Conservation (phyloP, 768 basidiomycete genomes). For the Pisolithus microcarpus region DNA sequence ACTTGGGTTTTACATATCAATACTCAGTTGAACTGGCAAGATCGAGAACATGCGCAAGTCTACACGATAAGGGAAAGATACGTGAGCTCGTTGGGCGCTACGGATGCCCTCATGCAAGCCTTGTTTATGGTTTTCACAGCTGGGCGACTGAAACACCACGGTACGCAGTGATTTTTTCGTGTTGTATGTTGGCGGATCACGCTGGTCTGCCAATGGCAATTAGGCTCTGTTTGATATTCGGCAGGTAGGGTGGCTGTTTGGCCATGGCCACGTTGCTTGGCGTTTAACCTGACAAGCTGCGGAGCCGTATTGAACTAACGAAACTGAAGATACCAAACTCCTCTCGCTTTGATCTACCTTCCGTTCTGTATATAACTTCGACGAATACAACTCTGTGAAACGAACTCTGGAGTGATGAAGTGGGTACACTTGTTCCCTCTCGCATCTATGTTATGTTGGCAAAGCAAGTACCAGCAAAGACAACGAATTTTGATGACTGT, state of each 20-base stretch:
- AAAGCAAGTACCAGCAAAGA: too few species aligned
- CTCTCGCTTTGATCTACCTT: too few species aligned
- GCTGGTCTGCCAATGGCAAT: slow-evolving; percentile 1
- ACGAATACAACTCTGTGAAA: too few species aligned
- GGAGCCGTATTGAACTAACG: not conserved
- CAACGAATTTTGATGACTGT: too few species aligned
- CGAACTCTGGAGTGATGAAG: too few species aligned
- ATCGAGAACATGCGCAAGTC: not conserved
- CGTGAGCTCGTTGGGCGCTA: not conserved
- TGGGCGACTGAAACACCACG: not conserved
- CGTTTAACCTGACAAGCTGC: not conserved
- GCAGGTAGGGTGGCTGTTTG: too few species aligned
- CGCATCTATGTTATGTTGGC: too few species aligned
- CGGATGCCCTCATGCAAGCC: not conserved
- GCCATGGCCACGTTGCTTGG: not conserved
- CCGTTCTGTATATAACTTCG: too few species aligned
- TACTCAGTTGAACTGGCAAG: not conserved
- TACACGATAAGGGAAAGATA: not conserved
- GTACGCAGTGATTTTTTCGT: not conserved
- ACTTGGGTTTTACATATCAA: not conserved
- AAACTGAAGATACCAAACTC: too few species aligned
- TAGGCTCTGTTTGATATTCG: not conserved
- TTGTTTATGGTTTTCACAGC: not conserved
- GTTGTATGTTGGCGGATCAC: not conserved
- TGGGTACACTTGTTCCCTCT: too few species aligned